Evolutionary conservation across 148 eudicot species (phyloP).

Genomic region (Cornus controversa): DNA sequence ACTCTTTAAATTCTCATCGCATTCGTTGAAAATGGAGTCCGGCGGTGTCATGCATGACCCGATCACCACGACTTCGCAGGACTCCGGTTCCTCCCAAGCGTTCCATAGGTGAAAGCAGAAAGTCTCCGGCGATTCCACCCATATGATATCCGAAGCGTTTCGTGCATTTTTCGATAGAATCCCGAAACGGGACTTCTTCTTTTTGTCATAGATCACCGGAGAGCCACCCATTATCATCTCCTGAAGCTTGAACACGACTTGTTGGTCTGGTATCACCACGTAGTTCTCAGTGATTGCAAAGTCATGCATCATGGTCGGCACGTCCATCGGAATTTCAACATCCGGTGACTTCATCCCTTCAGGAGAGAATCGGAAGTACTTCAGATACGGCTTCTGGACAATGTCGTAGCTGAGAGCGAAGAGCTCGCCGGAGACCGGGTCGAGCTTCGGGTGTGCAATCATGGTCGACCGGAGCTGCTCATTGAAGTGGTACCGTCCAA

Average conservation of each 20-base stretch:
- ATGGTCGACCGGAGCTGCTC: conserved; percentile 47
- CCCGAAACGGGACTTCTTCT: conserved; percentile 60
- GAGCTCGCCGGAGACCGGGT: conserved; percentile 49
- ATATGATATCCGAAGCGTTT: conserved; percentile 30
- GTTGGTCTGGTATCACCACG: conserved; percentile 66
- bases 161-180: conserved; percentile 36
- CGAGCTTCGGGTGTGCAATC: conserved; percentile 88
- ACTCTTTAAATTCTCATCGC: conserved; percentile 43
- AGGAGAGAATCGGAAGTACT: conserved; percentile 46
- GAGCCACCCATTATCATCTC: conserved; percentile 64
- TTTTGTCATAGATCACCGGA: conserved; percentile 55
- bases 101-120: conserved; percentile 84
- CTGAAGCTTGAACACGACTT: conserved; percentile 56
- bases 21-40: conserved; percentile 72
- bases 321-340: conserved; percentile 47
- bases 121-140: conserved; percentile 55
- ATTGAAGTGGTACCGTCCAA: conserved; percentile 54
- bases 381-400: conserved; percentile 52
- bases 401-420: conserved; percentile 71
- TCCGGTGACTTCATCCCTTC: conserved; percentile 54
- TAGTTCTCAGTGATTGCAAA: conserved; percentile 72
- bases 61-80: conserved; percentile 57
- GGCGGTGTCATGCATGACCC: conserved; percentile 86
- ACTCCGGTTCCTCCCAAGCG: conserved; percentile 65
- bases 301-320: conserved; percentile 75